Evolutionary conservation across 805 yeast species (phyloP).

Genomic region (Lachancea lanzarotensis): DNA sequence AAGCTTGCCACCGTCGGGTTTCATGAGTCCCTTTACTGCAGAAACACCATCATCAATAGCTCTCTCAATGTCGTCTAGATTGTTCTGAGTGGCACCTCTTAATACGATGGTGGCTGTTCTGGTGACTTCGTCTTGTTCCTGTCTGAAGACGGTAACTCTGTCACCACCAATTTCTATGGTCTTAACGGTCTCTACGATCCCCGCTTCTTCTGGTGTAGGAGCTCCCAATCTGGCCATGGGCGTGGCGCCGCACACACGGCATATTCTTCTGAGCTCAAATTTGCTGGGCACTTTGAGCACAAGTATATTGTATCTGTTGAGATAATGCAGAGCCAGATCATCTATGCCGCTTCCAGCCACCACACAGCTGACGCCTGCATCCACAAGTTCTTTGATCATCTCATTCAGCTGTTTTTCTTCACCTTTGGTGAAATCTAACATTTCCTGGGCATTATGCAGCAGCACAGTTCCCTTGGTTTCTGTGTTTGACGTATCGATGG

Average conservation of each 20-base stretch:
- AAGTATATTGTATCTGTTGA: constrained; percentile 78
- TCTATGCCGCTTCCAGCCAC: constrained; percentile 94
- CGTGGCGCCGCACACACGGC: constrained; percentile 96
- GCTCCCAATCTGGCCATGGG: constrained; percentile 93
- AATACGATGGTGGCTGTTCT: constrained; percentile 88
- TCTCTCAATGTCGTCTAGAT: constrained; percentile 90
- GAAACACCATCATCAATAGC: constrained; percentile 97
- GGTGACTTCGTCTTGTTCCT: constrained; percentile 52
- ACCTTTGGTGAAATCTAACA: constrained; percentile 93
- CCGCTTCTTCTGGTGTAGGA: constrained; percentile 92
- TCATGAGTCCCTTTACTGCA: constrained; percentile 81
- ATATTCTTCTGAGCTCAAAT: constrained; percentile 87
- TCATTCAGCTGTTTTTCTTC: constrained; percentile 91
- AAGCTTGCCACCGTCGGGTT: constrained; percentile 67
- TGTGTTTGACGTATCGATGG: constrained; percentile 91
- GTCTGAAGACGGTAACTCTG: constrained; percentile 90
- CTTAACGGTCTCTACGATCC: constrained; percentile 78
- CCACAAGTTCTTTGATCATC: constrained; percentile 73
- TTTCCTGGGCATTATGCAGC: constrained; percentile 91
- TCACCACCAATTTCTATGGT: constrained; percentile 96
- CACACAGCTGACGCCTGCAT: constrained; percentile 80
- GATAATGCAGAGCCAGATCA: constrained; percentile 85
- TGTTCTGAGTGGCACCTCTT: constrained; percentile 94
- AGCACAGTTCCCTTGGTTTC: constrained; percentile 97
- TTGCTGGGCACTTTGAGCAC: constrained; percentile 89